Conservation (phyloP, 2,329 filamentous ascomycete species). For the Pseudogymnoascus sp. region DNA sequence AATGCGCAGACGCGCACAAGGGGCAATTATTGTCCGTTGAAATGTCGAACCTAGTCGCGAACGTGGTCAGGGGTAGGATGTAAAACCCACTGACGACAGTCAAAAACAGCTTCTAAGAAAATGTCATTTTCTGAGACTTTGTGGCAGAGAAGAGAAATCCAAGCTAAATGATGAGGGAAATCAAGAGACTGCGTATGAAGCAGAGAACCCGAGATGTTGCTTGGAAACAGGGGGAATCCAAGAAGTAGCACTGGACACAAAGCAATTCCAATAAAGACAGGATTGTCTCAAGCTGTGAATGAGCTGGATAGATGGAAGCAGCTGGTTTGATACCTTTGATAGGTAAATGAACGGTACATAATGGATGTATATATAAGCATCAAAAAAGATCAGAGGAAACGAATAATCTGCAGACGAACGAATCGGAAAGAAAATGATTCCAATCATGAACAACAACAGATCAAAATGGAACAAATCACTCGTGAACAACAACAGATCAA, state of each 20-base stretch:
- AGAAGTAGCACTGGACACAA: neutral
- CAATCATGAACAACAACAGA: neutral
- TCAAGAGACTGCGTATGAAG: neutral
- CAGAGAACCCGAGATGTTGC: neutral
- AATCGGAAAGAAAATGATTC: neutral
- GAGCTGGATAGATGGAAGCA: neutral
- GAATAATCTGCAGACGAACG: neutral
- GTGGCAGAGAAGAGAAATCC: neutral
- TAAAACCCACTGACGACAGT: no score
- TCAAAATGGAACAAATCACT: neutral
- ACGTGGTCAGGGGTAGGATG: no score
- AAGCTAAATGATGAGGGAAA: neutral
- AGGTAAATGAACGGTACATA: neutral
- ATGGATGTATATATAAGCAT: neutral
- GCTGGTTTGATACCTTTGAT: neutral
- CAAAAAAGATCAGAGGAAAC: neutral
- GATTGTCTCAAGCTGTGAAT: neutral
- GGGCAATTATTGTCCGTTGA: no score
- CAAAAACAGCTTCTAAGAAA: no score
- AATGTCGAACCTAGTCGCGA: no score
- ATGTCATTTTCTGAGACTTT: neutral
- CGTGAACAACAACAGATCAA: neutral
- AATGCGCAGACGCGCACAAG: no score
- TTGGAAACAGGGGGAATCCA: neutral
- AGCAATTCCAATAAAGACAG: neutral